Evolutionary conservation across 2,329 filamentous ascomycete genomes (phyloP).

Genomic region (Ophiostoma perfectum): DNA sequence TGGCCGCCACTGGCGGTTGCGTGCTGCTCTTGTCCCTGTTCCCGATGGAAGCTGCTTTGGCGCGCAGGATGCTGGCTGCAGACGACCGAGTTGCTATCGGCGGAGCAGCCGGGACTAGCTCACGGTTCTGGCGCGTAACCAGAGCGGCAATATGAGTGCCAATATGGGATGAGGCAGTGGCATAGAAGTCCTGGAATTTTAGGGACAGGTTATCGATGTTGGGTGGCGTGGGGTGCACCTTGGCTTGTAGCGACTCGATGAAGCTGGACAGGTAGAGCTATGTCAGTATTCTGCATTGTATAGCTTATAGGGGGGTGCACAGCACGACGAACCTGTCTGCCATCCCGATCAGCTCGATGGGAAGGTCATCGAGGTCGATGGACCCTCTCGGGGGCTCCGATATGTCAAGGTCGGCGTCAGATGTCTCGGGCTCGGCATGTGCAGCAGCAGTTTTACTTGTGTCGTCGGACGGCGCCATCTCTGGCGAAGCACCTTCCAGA

Average conservation of each 20-base stretch:
- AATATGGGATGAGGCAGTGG: conserved; percentile 72
- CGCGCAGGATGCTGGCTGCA: conserved; percentile 51
- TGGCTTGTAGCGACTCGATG: conserved; percentile 81
- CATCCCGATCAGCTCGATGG: conserved; percentile 86
- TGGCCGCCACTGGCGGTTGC: conserved; percentile 29
- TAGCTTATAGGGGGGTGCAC: background rate
- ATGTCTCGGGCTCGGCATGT: conserved; percentile 32
- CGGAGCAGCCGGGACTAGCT: conserved; percentile 50
- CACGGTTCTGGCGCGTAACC: conserved; percentile 66
- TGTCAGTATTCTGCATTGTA: background rate
- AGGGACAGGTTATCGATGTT: conserved; percentile 74
- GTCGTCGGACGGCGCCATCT: background rate
- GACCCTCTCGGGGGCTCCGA: conserved; percentile 49
- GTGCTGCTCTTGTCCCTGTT: conserved; percentile 47
- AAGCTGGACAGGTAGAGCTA: conserved; percentile 54
- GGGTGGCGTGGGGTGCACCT: conserved; percentile 77
- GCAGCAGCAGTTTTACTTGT: background rate
- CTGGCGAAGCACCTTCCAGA: background rate
- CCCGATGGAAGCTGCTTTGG: conserved; percentile 49
- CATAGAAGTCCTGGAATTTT: conserved; percentile 95
- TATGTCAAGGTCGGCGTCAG: conserved; percentile 40
- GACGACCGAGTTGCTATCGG: conserved; percentile 45
- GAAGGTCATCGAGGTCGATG: conserved; percentile 78
- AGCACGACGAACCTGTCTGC: conserved; percentile 64
- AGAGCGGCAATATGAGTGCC: conserved; percentile 79